Base-by-base conservation (phyloP, 2,329 filamentous ascomycete genomes). In the Colletotrichum nymphaeae region DNA sequence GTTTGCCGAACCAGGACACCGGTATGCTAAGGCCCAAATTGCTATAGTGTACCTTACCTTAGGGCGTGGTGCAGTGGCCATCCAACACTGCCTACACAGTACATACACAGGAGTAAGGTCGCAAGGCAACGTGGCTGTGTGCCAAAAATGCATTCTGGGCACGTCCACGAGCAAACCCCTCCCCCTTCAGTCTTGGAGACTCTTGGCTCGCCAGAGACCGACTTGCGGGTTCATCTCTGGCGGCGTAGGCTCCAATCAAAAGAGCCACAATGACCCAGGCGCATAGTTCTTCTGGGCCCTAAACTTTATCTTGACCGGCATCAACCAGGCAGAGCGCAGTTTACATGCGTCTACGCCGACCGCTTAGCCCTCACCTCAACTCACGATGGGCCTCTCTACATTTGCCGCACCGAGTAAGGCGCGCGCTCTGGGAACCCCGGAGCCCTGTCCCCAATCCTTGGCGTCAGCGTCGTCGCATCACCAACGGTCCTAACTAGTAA, bases 301-400 rank as follows among this genome's bases (percentile, higher is more conserved):
- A 63, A 64, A 70, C 66, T 64, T 70, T 70, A 65, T 65, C 56
- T 57, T 24, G 28, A 70, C 66, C 66, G 62, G 59, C 70, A 73
- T 65, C 66, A 73, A 60, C 66, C 67, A 73, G 55, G 67, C 28
- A 70, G 14, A 12, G 12, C n/a, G n/a, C 69, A 28, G 49, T 52
- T 24, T 59, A 55, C 55, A 30, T 58, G 59, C 53, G 5, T 37
- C 24, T 24, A 56, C 14, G 49, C 22, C 16, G n/a, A 37, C 30
- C n/a, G 49, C 12, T 14, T n/a, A 8, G 26, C 4, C 19, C 42
- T 52, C 37, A 56, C 7, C n/a, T 22, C 53, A 24, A 14, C 49
- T 35, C 52, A 12, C 52, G 30, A 30, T 55, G 22, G 24, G 22
- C 26, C 56, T 58, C 64, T 71, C 11, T 37, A 32, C 42, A 11